Conservation (phyloP, 2,329 filamentous ascomycete genomes). For the Colletotrichum eremochloae region DNA sequence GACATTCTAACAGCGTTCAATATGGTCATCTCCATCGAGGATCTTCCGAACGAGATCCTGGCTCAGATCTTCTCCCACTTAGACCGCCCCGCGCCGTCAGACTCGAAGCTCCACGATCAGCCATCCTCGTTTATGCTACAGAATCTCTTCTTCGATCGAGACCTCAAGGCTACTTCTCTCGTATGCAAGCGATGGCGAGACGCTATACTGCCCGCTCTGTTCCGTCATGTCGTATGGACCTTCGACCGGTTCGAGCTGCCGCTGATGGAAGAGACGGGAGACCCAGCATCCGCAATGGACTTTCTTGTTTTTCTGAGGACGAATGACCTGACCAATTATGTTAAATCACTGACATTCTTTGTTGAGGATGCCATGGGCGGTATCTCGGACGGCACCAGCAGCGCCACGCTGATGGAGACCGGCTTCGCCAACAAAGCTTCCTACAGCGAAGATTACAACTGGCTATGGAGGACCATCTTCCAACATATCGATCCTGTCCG, state of each 20-base stretch:
- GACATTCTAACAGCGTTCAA: neutral
- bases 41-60: slow-evolving; percentile 73
- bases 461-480: slow-evolving; percentile 71
- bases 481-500: slow-evolving; percentile 64
- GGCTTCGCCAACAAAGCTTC: slow-evolving; percentile 36
- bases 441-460: slow-evolving; percentile 51
- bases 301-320: slow-evolving; percentile 56
- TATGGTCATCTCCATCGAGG: slow-evolving; percentile 45
- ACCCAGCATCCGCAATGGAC: slow-evolving; percentile 48
- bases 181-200: slow-evolving; percentile 67
- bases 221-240: slow-evolving; percentile 65
- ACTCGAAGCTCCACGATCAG: slow-evolving; percentile 61
- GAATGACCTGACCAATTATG: slow-evolving; percentile 55
- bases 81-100: slow-evolving; percentile 62
- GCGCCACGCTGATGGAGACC: slow-evolving; percentile 28
- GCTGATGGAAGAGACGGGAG: slow-evolving; percentile 45
- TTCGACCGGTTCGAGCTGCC: slow-evolving; percentile 50
- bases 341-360: slow-evolving; percentile 58
- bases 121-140: slow-evolving; percentile 60
- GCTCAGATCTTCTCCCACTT: slow-evolving; percentile 69
- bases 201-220: slow-evolving; percentile 67
- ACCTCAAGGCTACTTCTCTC: slow-evolving; percentile 69
- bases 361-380: slow-evolving; percentile 46
- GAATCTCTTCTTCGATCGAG: slow-evolving; percentile 47
- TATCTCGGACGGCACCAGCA: slow-evolving; percentile 24